phyloP scores from a whole-genome alignment of 2,329 filamentous ascomycete species.

The Botrytis paeoniae region DNA sequence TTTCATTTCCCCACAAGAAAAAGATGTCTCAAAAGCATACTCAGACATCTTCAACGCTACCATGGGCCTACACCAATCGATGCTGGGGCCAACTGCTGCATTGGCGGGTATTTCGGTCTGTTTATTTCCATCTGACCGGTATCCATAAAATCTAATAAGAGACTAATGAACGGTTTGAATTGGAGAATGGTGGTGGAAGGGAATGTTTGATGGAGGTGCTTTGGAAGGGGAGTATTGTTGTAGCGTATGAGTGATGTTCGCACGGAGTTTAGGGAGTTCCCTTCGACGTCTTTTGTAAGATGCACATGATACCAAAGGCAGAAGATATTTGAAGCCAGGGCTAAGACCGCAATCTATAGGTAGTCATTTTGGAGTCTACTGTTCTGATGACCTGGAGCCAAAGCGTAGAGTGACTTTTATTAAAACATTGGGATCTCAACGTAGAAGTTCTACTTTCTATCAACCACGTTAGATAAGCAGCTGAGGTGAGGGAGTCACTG shows the following conservation, averaged over 20 bases:
- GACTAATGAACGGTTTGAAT: not conserved
- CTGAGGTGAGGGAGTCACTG: not conserved
- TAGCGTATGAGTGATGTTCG: not conserved
- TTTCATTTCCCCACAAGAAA: not conserved
- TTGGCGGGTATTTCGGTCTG: no score
- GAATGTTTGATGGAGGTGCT: not conserved
- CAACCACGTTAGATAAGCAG: not conserved
- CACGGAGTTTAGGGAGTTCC: not conserved
- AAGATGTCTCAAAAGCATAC: no score
- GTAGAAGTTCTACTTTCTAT: not conserved
- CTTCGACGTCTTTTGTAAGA: not conserved
- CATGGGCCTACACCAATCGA: no score
- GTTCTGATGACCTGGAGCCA: not conserved
- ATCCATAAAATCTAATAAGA: not conserved
- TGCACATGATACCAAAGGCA: not conserved
- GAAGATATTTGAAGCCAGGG: not conserved
- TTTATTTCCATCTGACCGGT: no score
- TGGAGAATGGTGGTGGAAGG: not conserved
- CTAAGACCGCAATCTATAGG: not conserved
- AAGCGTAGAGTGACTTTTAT: not conserved
- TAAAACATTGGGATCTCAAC: not conserved
- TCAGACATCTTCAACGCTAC: no score
- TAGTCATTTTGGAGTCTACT: not conserved
- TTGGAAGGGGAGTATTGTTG: not conserved
- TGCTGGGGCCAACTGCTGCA: no score